Evolutionary conservation across 1,284 basidiomycete genomes (phyloP).

Genomic region (Cutaneotrichosporon curvatum): DNA sequence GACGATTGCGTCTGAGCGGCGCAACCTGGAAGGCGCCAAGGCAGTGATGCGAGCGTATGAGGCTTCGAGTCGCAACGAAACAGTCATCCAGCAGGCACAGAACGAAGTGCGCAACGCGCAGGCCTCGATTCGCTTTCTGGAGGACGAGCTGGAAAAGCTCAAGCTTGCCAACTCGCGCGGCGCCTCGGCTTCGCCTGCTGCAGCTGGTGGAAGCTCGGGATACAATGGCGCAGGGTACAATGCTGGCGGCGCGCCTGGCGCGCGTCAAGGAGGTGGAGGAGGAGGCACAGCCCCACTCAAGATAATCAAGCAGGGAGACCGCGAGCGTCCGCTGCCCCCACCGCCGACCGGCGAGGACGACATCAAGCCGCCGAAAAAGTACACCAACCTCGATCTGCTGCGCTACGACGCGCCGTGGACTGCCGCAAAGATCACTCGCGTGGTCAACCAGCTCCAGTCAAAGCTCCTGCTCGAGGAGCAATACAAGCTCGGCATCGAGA

Average conservation of each 20-base stretch:
- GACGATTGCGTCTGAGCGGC: slow-evolving; percentile 41
- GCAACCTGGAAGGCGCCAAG: slow-evolving; percentile 46
- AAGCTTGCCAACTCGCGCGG: slow-evolving; percentile 20
- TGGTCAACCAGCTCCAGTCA: slow-evolving; percentile 99
- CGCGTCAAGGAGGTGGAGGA: not conserved
- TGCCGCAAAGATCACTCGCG: slow-evolving; percentile 90
- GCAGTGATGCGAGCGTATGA: slow-evolving; percentile 45
- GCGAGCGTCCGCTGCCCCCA: slow-evolving; percentile 9
- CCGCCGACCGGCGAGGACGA: slow-evolving; percentile 4
- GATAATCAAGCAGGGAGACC: slow-evolving; percentile 2
- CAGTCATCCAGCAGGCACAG: slow-evolving; percentile 46
- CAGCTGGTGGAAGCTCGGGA: not conserved
- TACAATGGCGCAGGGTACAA: slow-evolving; percentile 3
- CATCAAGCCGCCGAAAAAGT: slow-evolving; percentile 29
- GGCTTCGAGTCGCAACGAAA: slow-evolving; percentile 44
- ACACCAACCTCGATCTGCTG: slow-evolving; percentile 65
- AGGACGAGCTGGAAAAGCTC: slow-evolving; percentile 44
- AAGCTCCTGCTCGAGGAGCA: slow-evolving; percentile 98
- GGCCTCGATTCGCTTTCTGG: slow-evolving; percentile 43
- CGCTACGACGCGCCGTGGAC: slow-evolving; percentile 96
- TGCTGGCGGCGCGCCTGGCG: not conserved
- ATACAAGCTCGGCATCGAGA: slow-evolving; percentile 97
- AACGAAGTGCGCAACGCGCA: slow-evolving; percentile 45
- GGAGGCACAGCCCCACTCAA: slow-evolving; percentile 7
- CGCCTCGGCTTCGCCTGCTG: not conserved